These are phyloP conservation scores for Ceratocystis albifundus DNA, from an alignment of 2,329 filamentous ascomycete genomes.

Conservation along the genomic window DNA sequence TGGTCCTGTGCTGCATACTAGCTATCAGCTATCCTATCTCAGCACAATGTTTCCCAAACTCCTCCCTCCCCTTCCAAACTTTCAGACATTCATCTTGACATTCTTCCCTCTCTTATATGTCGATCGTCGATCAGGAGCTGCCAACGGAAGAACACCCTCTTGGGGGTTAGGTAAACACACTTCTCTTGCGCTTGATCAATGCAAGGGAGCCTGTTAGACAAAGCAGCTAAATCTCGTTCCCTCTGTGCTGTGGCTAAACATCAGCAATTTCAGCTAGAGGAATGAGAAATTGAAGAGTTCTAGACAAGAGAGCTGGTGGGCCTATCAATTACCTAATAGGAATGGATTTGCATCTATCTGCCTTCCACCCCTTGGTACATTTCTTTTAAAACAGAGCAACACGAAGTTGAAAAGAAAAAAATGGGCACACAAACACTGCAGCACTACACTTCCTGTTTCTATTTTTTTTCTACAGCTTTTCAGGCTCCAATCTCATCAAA, in stretches of 20 bases:
- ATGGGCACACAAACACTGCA: background rate
- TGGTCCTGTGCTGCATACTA: background rate
- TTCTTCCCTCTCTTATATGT: background rate
- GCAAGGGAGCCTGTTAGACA: background rate
- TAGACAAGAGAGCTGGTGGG: too few species aligned
- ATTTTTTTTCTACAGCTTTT: background rate
- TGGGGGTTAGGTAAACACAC: background rate
- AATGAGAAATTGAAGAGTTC: too few species aligned
- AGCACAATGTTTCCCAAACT: background rate
- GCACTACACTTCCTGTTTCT: too few species aligned
- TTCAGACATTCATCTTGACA: background rate
- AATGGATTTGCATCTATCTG: too few species aligned
- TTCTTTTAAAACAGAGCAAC: too few species aligned
- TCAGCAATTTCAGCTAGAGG: background rate
- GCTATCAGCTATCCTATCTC: background rate
- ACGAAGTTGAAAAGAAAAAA: too few species aligned
- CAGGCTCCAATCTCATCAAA: background rate
- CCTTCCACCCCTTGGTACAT: too few species aligned
- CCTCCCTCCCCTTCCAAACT: background rate
- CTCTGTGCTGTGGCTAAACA: background rate
- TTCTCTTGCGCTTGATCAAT: background rate
- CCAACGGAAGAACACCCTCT: background rate
- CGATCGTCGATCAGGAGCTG: conserved; percentile 15
- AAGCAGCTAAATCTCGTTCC: background rate
- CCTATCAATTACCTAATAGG: too few species aligned